A percentile compares a stretch with the other conserved stretches of the same genome.
phyloP scores from a whole-genome alignment of 495 filamentous ascomycete genomes.

The Alectoria sarmentosa region DNA sequence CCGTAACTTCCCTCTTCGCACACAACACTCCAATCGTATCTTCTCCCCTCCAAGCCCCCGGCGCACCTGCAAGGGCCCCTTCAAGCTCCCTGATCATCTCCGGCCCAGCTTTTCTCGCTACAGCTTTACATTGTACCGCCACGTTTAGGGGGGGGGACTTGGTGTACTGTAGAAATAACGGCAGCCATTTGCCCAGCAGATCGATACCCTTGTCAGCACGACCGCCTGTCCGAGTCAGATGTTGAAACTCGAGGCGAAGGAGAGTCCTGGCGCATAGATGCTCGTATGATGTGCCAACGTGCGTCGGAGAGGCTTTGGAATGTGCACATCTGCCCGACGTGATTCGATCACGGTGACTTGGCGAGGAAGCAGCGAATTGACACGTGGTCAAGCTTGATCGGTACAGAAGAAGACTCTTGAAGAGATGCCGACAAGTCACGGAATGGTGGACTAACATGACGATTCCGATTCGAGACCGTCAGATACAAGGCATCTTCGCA shows the following conservation, averaged over 20 bases:
- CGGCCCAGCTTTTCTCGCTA: slow-evolving; percentile 50
- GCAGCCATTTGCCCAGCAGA: slow-evolving; percentile 70
- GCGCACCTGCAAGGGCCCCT: slow-evolving; percentile 66
- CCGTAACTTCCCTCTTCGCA: slow-evolving; percentile 44
- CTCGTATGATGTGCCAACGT: slow-evolving; percentile 53
- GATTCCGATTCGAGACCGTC: background rate
- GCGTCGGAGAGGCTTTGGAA: slow-evolving; percentile 37
- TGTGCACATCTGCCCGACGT: slow-evolving; percentile 68
- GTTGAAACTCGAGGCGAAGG: slow-evolving; percentile 49
- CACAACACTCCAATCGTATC: slow-evolving; percentile 59
- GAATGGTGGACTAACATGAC: background rate
- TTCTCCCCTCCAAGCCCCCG: slow-evolving; percentile 55
- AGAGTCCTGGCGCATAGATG: slow-evolving; percentile 67
- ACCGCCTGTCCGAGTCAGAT: slow-evolving; percentile 65
- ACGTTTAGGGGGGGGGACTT: slow-evolving; percentile 47
- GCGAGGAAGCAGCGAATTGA: slow-evolving; percentile 38
- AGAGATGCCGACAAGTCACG: background rate
- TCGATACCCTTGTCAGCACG: slow-evolving; percentile 75
- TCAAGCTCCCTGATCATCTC: slow-evolving; percentile 75
- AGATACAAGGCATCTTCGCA: background rate
- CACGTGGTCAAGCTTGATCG: slow-evolving; percentile 18
- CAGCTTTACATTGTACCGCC: slow-evolving; percentile 76
- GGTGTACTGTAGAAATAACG: slow-evolving; percentile 37
- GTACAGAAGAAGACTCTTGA: background rate
- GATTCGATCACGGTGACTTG: slow-evolving; percentile 56